A percentile compares a stretch with the other conserved stretches of the same genome.
Conservation (phyloP, 768 basidiomycete genomes). For the Dentipellis sp. region DNA sequence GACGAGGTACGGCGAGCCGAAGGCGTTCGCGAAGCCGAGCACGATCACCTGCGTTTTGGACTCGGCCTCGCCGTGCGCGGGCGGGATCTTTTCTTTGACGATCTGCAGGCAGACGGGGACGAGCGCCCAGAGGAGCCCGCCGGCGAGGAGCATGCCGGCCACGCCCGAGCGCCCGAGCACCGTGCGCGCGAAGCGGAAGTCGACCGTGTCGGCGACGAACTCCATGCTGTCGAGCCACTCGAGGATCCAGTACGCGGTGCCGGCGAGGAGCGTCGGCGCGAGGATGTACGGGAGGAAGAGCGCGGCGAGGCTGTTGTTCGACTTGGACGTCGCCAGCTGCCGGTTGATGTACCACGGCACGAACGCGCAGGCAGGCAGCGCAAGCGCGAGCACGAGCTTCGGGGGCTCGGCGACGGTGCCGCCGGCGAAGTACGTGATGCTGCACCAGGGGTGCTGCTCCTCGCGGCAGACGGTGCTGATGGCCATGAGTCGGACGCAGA, state of each 20-base stretch:
- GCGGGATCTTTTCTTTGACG: slow-evolving; percentile 17
- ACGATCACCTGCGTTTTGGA: slow-evolving; percentile 43
- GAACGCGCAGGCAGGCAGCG: slow-evolving; percentile 43
- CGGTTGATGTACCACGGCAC: slow-evolving; percentile 48
- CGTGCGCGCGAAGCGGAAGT: slow-evolving; percentile 48
- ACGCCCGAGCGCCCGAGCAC: slow-evolving; percentile 52
- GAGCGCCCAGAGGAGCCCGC: slow-evolving; percentile 58
- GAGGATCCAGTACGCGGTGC: slow-evolving; percentile 64
- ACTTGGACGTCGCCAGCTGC: slow-evolving; percentile 58
- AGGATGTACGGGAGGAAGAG: slow-evolving; percentile 54
- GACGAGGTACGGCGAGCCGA: slow-evolving; percentile 79
- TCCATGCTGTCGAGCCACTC: slow-evolving; percentile 68
- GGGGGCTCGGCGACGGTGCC: slow-evolving; percentile 63
- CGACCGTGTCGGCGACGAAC: slow-evolving; percentile 28
- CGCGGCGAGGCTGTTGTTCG: slow-evolving; percentile 64
- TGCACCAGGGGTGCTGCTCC: slow-evolving; percentile 87
- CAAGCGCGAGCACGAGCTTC: slow-evolving; percentile 42
- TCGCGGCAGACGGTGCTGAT: slow-evolving; percentile 87
- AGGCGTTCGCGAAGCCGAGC: slow-evolving; percentile 84
- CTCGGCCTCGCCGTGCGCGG: slow-evolving; percentile 16
- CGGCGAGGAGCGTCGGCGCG: slow-evolving; percentile 47
- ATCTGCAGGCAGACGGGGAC: slow-evolving; percentile 72
- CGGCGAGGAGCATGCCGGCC: slow-evolving; percentile 39
- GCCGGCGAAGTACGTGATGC: slow-evolving; percentile 82
- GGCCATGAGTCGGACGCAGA: slow-evolving; percentile 67